Percentiles rank a stretch among this genome's conserved stretches.
phyloP scores from a whole-genome alignment of 2,329 filamentous ascomycete genomes.

The Fusarium sp. region DNA sequence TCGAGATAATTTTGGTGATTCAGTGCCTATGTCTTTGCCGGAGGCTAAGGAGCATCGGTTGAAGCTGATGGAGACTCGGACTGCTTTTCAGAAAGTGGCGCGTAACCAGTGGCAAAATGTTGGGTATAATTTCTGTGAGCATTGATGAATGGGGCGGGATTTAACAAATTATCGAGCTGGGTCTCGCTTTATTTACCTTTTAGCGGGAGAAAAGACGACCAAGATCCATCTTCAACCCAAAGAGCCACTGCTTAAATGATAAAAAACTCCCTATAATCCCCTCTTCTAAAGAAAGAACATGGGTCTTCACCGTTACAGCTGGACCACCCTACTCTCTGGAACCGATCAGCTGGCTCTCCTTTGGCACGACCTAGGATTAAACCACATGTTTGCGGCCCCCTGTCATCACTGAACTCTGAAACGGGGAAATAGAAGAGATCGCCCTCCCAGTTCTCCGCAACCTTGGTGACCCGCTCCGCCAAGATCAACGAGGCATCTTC shows the following conservation, averaged over 20 bases:
- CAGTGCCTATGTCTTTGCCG: slow-evolving; percentile 18
- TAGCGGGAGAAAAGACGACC: background rate
- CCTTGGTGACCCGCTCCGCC: background rate
- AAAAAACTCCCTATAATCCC: background rate
- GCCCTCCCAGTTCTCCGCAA: background rate
- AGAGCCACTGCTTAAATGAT: background rate
- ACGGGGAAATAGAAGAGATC: background rate
- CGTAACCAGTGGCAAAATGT: accelerated
- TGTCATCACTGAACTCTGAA: background rate
- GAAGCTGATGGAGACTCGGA: slow-evolving; percentile 25
- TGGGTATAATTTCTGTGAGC: slow-evolving; percentile 32
- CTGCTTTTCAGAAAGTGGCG: background rate
- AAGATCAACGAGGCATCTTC: background rate
- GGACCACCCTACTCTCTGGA: background rate
- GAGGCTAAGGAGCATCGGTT: slow-evolving; percentile 30
- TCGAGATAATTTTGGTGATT: background rate
- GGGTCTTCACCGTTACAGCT: background rate
- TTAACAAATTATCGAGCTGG: background rate
- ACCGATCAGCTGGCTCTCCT: background rate
- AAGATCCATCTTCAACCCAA: background rate
- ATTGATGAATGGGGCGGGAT: slow-evolving; percentile 2
- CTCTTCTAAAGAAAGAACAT: background rate
- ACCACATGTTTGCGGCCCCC: background rate
- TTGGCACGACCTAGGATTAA: background rate
- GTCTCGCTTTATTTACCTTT: background rate